Base-by-base conservation (phyloP, 2,329 filamentous ascomycete species). In the Atkinsonella hypoxylon region DNA sequence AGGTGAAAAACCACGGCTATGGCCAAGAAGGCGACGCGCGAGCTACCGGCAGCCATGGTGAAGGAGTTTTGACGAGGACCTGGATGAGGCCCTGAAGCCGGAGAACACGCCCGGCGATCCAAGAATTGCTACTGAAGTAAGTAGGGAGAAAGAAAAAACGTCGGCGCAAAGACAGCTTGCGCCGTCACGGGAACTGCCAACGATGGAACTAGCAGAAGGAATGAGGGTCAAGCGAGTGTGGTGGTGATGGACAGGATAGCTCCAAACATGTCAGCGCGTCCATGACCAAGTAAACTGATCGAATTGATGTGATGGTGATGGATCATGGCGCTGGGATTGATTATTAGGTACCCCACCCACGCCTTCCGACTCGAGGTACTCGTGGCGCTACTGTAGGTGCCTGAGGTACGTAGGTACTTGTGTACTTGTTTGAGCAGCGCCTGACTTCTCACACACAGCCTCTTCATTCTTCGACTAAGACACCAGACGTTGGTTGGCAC, bases 1-100 rank as follows among this genome's bases (percentile, higher is more conserved):
- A 97, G 67, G 69, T 98, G 94, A 66, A 98, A 98, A 54, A 91
- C 72, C 64, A 96, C 79, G 59, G 93, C 93, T 64, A 95, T 80
- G 64, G 85, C 83, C 67, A 97, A 71, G 66, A 98, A 97, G 64
- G 83, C 84, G 63, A 87, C 79, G 64, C 90, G 88, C 34, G 34
- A 36, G 15, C 11, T 15, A 15, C 34, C 34, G 11, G 34, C 34
- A 15, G 34, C 34, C 34, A 36, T 36, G 34, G 10, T 36, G 8
- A 15, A 36, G 34, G 34, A 36, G 34, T 15, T 36, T 15, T 26
- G 26, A 36, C 34, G 34, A 36, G 34, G 34, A 36, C 34, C 34
- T 36, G 34, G 26, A 26, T 26, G 26, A 26, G 26, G 26, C 26
- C 26, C 26, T 26, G 26, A 8, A 26, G 26, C 26, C 26, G 26